Conservation (phyloP, 345 rosid genomes). For the Lepidium aucheri region DNA sequence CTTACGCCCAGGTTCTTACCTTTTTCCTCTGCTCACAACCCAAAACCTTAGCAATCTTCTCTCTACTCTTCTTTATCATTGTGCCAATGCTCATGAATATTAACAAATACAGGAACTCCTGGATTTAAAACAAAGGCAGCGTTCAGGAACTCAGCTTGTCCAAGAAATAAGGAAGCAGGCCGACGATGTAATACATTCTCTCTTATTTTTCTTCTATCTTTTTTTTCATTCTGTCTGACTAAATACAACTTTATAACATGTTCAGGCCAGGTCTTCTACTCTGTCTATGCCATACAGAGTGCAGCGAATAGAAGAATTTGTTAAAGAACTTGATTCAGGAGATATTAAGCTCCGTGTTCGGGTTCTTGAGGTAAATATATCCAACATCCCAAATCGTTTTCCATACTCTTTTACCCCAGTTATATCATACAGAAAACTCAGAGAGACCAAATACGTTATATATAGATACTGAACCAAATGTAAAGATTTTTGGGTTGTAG, state of each 20-base stretch:
- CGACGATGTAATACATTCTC: slow-evolving; percentile 46
- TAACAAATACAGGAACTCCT: slow-evolving; percentile 61
- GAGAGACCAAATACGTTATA: background rate
- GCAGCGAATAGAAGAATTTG: slow-evolving; percentile 76
- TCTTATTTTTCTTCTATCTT: background rate
- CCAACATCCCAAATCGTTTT: background rate
- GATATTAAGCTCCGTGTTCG: slow-evolving; percentile 89
- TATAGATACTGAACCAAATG: background rate
- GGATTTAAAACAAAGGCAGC: slow-evolving; percentile 45
- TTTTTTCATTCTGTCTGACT: background rate
- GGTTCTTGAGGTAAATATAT: slow-evolving; percentile 71
- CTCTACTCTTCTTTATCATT: background rate
- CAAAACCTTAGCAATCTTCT: background rate
- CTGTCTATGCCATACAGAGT: slow-evolving; percentile 85
- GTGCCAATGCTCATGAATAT: slow-evolving; percentile 5
- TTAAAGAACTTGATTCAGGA: slow-evolving; percentile 81
- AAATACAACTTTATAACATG: background rate
- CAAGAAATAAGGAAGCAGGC: slow-evolving; percentile 82
- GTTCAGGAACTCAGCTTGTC: slow-evolving; percentile 58
- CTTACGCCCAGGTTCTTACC: slow-evolving; percentile 72
- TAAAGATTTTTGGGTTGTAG: background rate
- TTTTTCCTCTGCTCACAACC: background rate
- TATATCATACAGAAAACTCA: background rate
- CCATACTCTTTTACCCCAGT: background rate
- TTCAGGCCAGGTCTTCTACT: slow-evolving; percentile 74